Evolutionary conservation across 202 grass and related monocot species (phyloP).

Genomic region (Zoysia matrella): DNA sequence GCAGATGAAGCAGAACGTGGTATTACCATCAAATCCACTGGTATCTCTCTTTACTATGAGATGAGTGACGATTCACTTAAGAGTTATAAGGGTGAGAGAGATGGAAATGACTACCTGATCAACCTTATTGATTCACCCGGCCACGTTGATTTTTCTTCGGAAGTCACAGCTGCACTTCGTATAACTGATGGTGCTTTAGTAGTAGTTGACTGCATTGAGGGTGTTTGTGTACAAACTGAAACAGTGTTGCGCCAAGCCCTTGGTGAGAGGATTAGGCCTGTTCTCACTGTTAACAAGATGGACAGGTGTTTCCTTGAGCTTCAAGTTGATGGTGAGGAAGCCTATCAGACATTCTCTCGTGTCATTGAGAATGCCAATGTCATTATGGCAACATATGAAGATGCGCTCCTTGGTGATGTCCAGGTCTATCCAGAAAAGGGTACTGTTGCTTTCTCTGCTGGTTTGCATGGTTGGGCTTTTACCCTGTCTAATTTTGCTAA

Average conservation of each 20-base stretch:
- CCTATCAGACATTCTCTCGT: neutral
- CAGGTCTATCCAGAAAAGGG: neutral
- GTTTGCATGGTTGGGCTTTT: neutral
- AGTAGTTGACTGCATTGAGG: neutral
- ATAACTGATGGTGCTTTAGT: neutral
- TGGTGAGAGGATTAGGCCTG: too few relatives aligned
- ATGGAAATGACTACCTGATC: neutral
- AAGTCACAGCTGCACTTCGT: neutral
- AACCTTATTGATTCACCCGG: neutral
- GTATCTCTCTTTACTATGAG: neutral
- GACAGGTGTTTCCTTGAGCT: neutral
- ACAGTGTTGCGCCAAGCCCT: neutral
- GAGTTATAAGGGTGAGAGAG: neutral
- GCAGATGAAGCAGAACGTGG: constrained; percentile 1
- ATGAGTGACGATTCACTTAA: neutral
- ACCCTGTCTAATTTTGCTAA: neutral
- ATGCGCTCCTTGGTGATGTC: neutral
- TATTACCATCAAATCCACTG: neutral
- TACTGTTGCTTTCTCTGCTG: neutral
- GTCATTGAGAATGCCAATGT: too few relatives aligned
- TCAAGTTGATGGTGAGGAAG: neutral
- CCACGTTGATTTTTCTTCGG: too few relatives aligned
- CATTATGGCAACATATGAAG: too few relatives aligned
- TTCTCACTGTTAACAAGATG: neutral
- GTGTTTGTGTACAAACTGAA: neutral